Percentiles rank a stretch among this genome's conserved stretches.
phyloP scores from a whole-genome alignment of 2,329 filamentous ascomycete species.

The Cladophialophora yegresii region DNA sequence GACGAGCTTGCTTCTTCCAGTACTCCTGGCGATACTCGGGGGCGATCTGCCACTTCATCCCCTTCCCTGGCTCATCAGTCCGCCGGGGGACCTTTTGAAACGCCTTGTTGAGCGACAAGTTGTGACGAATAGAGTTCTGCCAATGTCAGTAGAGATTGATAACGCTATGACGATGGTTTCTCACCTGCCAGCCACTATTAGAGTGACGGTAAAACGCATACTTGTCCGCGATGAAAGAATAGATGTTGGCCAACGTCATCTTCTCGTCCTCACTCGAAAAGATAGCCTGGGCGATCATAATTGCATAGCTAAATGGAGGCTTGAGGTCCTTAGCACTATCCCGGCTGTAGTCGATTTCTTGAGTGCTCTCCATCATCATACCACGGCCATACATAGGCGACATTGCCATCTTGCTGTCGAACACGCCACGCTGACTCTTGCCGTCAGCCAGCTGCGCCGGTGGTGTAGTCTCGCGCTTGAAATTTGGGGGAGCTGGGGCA shows the following conservation, averaged over 20 bases:
- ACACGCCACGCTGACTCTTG: constrained; percentile 34
- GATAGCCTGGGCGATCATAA: constrained; percentile 96
- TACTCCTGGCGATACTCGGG: constrained; percentile 84
- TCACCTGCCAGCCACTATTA: constrained; percentile 86
- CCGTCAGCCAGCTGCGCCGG: constrained; percentile 37
- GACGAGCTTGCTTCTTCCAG: constrained; percentile 64
- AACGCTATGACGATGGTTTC: constrained; percentile 38
- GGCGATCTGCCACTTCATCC: constrained; percentile 98
- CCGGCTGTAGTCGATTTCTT: constrained; percentile 62
- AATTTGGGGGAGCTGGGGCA: constrained; percentile 48
- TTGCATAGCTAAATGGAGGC: constrained; percentile 92
- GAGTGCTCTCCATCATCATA: constrained; percentile 57
- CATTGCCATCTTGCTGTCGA: constrained; percentile 46
- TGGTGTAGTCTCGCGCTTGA: constrained; percentile 45
- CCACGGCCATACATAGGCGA: constrained; percentile 54
- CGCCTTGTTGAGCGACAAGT: constrained; percentile 88
- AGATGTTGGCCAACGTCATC: constrained; percentile 87
- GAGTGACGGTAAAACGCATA: constrained; percentile 92
- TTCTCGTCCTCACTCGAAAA: constrained; percentile 83
- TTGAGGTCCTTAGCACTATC: constrained; percentile 90
- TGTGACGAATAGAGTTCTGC: constrained; percentile 94
- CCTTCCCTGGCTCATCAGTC: constrained; percentile 94
- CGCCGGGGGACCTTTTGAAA: constrained; percentile 92
- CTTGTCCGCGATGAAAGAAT: constrained; percentile 84
- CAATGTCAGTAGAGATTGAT: constrained; percentile 9